phyloP scores from a whole-genome alignment of 768 basidiomycete species.

The Trametes cingulata region DNA sequence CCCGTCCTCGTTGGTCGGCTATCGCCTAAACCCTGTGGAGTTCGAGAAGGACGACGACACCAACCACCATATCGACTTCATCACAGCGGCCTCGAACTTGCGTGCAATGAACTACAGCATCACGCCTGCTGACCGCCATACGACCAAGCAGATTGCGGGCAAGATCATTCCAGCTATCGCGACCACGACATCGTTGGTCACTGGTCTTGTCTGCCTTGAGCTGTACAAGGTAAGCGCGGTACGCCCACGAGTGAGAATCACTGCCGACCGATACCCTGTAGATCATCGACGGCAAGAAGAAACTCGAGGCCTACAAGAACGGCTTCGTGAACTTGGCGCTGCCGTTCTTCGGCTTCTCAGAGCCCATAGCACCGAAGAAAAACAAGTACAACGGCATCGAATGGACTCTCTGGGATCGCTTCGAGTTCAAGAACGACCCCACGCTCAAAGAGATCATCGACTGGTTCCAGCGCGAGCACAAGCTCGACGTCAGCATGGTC shows the following conservation, averaged over 20 bases:
- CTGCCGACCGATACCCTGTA: conserved; percentile 36
- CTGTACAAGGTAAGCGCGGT: conserved; percentile 78
- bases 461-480: conserved; percentile 84
- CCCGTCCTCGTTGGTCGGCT: conserved; percentile 93
- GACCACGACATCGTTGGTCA: conserved; percentile 95
- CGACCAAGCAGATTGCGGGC: conserved; percentile 96
- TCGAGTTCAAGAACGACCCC: conserved; percentile 89
- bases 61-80: conserved; percentile 98
- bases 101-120: conserved; percentile 96
- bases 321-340: conserved; percentile 97
- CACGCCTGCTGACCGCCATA: conserved; percentile 80
- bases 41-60: conserved; percentile 99
- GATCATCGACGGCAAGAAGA: conserved; percentile 95
- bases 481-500: conserved; percentile 91
- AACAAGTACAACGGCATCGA: conserved; percentile 84
- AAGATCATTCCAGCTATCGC: conserved; percentile 99
- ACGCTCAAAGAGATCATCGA: conserved; percentile 81
- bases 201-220: conserved; percentile 94
- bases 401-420: conserved; percentile 99
- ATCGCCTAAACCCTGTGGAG: conserved; percentile 90
- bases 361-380: conserved; percentile 89
- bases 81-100: conserved; percentile 95
- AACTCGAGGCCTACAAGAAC: conserved; percentile 96
- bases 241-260: neutral
- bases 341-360: conserved; percentile 99